Percentiles rank a stretch among this genome's conserved stretches.
These are phyloP conservation scores for Erodium trifolium DNA, from an alignment of 441 rosid species.

Conservation along the genomic window DNA sequence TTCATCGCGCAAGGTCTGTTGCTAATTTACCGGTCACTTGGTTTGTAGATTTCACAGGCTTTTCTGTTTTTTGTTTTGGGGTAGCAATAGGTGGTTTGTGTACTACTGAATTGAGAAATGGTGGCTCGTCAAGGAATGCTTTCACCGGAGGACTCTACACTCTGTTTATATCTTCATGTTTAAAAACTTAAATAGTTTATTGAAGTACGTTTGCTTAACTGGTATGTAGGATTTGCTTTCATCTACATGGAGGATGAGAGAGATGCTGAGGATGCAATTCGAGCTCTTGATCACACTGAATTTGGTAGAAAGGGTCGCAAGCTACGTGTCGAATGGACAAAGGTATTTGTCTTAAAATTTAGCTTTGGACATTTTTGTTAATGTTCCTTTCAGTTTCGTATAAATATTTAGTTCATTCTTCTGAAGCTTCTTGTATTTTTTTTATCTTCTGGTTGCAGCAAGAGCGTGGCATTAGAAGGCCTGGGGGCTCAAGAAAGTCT, in stretches of 20 bases:
- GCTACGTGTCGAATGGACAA: constrained; percentile 96
- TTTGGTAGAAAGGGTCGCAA: constrained; percentile 94
- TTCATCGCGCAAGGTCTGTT: constrained; percentile 83
- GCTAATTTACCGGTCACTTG: constrained; percentile 55
- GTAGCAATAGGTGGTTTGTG: constrained; percentile 29
- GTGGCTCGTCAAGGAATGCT: constrained; percentile 27
- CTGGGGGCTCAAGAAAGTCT: constrained; percentile 58
- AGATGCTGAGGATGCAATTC: constrained; percentile 93
- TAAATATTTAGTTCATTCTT: neutral
- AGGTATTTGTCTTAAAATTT: constrained; percentile 30
- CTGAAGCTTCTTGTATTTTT: neutral
- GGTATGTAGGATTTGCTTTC: constrained; percentile 38
- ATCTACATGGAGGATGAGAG: constrained; percentile 58
- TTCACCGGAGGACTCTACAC: constrained; percentile 33
- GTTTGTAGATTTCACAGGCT: constrained; percentile 40
- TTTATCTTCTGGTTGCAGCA: constrained; percentile 37
- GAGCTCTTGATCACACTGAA: constrained; percentile 77
- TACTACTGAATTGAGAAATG: constrained; percentile 24
- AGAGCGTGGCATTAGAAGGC: constrained; percentile 70
- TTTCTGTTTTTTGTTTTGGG: constrained; percentile 27
- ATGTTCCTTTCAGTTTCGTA: neutral
- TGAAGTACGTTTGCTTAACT: constrained; percentile 3
- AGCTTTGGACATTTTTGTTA: neutral
- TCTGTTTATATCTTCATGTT: constrained; percentile 6
- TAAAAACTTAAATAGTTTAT: constrained; percentile 4